phyloP scores from a whole-genome alignment of 805 yeast species.

The Hanseniaspora mollemarum region DNA sequence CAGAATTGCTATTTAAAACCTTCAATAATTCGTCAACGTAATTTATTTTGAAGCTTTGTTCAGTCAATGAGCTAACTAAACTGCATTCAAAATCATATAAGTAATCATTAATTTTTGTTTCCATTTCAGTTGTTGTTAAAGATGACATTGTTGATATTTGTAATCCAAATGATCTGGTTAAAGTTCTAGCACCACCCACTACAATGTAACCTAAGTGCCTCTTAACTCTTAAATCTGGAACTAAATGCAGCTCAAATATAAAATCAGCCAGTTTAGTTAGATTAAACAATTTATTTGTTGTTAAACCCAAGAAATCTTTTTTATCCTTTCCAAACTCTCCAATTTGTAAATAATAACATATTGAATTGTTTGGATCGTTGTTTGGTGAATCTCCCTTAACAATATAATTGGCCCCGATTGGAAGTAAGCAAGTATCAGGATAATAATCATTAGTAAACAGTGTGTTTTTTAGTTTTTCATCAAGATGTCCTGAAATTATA shows the following conservation, averaged over 20 bases:
- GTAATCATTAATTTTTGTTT: constrained; percentile 39
- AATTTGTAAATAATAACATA: constrained; percentile 46
- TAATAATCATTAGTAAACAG: neutral
- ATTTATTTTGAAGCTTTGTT: constrained; percentile 29
- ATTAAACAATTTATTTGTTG: constrained; percentile 28
- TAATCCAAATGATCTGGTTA: constrained; percentile 45
- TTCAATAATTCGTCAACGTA: constrained; percentile 33
- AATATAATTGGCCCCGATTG: constrained; percentile 20
- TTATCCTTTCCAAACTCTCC: constrained; percentile 28
- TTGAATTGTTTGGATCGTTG: constrained; percentile 42
- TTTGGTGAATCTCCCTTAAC: constrained; percentile 30
- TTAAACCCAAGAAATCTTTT: constrained; percentile 23
- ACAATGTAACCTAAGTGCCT: constrained; percentile 55
- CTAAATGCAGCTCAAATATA: constrained; percentile 36
- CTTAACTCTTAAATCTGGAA: constrained; percentile 41
- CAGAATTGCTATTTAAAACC: constrained; percentile 16
- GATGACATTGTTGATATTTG: constrained; percentile 49
- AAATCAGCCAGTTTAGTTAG: constrained; percentile 39
- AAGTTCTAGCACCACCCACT: constrained; percentile 42
- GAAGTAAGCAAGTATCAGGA: constrained; percentile 34
- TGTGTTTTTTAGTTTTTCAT: neutral
- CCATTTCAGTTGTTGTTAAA: constrained; percentile 34
- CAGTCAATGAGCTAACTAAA: constrained; percentile 26
- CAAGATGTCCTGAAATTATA: constrained; percentile 19
- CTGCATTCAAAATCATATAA: constrained; percentile 34